A percentile compares a stretch with the other conserved stretches of the same genome.
Conservation (phyloP, 805 yeast genomes). For the Kodamaea neixiangensis region DNA sequence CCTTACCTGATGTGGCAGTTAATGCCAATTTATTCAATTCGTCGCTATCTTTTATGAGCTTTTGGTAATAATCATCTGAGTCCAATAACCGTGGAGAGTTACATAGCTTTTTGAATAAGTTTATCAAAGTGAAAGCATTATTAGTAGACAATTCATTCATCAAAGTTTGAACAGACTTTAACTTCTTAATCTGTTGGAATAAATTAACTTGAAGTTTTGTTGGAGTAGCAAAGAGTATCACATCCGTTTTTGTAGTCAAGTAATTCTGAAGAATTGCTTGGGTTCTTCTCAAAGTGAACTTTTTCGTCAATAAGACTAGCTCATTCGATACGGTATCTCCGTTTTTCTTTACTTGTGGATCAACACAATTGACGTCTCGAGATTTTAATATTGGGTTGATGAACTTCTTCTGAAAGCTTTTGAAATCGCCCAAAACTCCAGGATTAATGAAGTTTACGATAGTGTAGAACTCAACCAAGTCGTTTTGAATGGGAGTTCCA, state of each 20-base stretch:
- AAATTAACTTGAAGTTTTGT: slow-evolving; percentile 57
- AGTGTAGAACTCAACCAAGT: slow-evolving; percentile 77
- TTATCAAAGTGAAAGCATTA: slow-evolving; percentile 64
- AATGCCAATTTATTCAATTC: slow-evolving; percentile 15
- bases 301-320: slow-evolving; percentile 61
- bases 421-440: slow-evolving; percentile 67
- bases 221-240: slow-evolving; percentile 77
- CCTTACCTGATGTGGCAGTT: slow-evolving; percentile 53
- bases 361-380: slow-evolving; percentile 60
- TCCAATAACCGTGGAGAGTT: slow-evolving; percentile 71
- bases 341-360: slow-evolving; percentile 45
- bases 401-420: slow-evolving; percentile 58
- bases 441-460: slow-evolving; percentile 85
- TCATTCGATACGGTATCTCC: slow-evolving; percentile 69
- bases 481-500: slow-evolving; percentile 95
- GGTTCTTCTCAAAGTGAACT: slow-evolving; percentile 74
- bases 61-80: slow-evolving; percentile 47
- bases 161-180: slow-evolving; percentile 34
- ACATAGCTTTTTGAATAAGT: slow-evolving; percentile 75
- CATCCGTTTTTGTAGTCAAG: slow-evolving; percentile 74
- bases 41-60: slow-evolving; percentile 10
- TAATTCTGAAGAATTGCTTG: slow-evolving; percentile 55
- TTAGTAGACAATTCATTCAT: slow-evolving; percentile 33
- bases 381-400: slow-evolving; percentile 73
- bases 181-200: slow-evolving; percentile 50